These are phyloP conservation scores for Fistulifera pelliculosa DNA, from an alignment of 108 stramenopile species.

Conservation along the genomic window DNA sequence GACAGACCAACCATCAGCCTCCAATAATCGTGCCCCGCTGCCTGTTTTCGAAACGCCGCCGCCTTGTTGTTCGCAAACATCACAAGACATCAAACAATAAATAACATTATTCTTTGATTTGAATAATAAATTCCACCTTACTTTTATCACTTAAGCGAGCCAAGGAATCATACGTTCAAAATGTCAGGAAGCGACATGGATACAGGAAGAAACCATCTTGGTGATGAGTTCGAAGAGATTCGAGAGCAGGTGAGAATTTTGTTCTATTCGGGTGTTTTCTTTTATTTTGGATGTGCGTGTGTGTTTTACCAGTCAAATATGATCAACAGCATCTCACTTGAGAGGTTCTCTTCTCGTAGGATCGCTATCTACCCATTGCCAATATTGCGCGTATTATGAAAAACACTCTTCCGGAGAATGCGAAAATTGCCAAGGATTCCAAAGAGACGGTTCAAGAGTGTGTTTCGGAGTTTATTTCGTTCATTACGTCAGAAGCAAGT, in stretches of 20 bases:
- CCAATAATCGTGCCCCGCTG: too few species aligned
- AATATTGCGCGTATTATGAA: conserved; percentile 99
- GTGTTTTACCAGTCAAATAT: too few species aligned
- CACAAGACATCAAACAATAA: too few species aligned
- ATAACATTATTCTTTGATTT: too few species aligned
- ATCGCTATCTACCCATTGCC: conserved; percentile 98
- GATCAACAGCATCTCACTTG: too few species aligned
- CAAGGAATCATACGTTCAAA: too few species aligned
- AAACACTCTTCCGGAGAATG: conserved; percentile 92
- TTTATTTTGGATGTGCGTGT: neutral
- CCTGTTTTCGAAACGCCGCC: too few species aligned
- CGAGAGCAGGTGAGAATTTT: conserved; percentile 31
- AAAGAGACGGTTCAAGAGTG: conserved; percentile 99
- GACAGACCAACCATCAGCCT: too few species aligned
- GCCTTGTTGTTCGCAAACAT: too few species aligned
- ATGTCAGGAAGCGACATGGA: too few species aligned
- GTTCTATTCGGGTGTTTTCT: neutral
- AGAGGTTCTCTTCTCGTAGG: conserved; percentile 52
- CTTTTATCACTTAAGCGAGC: too few species aligned
- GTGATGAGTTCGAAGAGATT: conserved; percentile 60
- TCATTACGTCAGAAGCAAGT: conserved; percentile 96
- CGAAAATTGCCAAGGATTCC: conserved; percentile 99
- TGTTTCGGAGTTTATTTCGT: conserved; percentile 99
- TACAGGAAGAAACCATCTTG: neutral
- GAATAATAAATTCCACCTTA: too few species aligned